Base-by-base conservation (phyloP, 2,329 filamentous ascomycete species). In the Penicillium oxalicum region DNA sequence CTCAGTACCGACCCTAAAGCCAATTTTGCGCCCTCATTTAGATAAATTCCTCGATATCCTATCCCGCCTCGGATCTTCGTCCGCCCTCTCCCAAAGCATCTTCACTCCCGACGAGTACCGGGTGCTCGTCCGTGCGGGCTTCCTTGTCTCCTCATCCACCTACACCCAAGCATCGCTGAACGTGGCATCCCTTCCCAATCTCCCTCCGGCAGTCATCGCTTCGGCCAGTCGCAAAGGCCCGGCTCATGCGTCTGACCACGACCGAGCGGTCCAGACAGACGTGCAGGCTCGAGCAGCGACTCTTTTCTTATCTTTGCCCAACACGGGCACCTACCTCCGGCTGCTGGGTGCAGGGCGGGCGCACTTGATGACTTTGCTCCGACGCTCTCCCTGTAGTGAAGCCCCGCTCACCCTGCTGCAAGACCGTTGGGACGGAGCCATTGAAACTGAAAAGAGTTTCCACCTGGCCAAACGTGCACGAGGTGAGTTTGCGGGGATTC, bases 351-450 rank as follows among this genome's bases (percentile, higher is more conserved):
- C 76, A 27, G 78, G 78, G 11, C 76, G 81, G 5, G 66, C 70
- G 5, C 80, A 83, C 58, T 63, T 84, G 2, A 59, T 83, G 4
- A 57, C 66, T 11, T 68, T 83, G 2, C 63, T 84, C 1, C 68
- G 65, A 24, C 78, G 78, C 56, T 75, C 74, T 11, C 73, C 70
- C 42, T 76, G 74, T 54, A 71, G 72, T 36, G 80, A 83, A 61
- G 74, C 74, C 1, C 80, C 81, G 0, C 55, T 79, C 28, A 69
- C 73, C 38, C 62, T 80, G 6, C 65, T 84, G 6, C 72, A 72
- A 25, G 81, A 84, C 60, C 76, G 78, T 18, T 85, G 82, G 82
- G 77, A 84, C 51, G 82, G 81, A n/a, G 80, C 80, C 6, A 69
- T 81, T 4, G 71, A 76, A 35, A 67, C 67, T 4, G 67, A 71